Base-by-base conservation (phyloP, 2,329 filamentous ascomycete species). In the Calcarisporium arbuscula region DNA sequence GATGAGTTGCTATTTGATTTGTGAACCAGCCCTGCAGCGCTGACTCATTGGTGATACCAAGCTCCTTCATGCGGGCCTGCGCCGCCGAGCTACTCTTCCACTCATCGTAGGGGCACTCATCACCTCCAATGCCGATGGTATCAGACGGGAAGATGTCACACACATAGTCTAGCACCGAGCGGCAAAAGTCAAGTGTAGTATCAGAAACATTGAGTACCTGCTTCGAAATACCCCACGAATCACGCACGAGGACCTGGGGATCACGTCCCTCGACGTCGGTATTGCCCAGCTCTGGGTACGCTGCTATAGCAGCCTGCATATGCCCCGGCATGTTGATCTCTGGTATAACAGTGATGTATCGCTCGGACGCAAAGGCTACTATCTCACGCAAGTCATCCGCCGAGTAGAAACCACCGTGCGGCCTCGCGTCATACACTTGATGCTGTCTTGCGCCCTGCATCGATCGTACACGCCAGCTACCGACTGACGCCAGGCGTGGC, bases 311-410 rank as follows among this genome's bases (percentile, higher is more conserved):
- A 4, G 43, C 43, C 27, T 44, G 43, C 43, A 46, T 46, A 30
- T 46, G 43, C 15, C 43, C 43, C 1, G 43, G 43, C 43, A 46
- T 44, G 19, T 46, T 40, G 6, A 46, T 34, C 41, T 46, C 43
- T 11, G 43, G 43, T n/a, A 46, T 36, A 17, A 44, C 39, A 5
- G 39, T 37, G n/a, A 44, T 39, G 27, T 44, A 37, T n/a, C 42
- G 35, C 34, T 36, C 32, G 2, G 32, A 27, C 5, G 42, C 42
- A 34, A 38, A 42, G 10, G 42, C 32, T 10, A 40, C 39, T 19
- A 44, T 32, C 26, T 44, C 34, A 5, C 30, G 19, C 23, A 44
- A 19, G 30, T 44, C 42, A 6, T 38, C 34, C 9, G 30, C 30
- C 16, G 42, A 32, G 37, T 44, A 44, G 28, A 38, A 37, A 18